Evolutionary conservation across 2,329 filamentous ascomycete genomes (phyloP).

Genomic region (Colletotrichum higginsianum): DNA sequence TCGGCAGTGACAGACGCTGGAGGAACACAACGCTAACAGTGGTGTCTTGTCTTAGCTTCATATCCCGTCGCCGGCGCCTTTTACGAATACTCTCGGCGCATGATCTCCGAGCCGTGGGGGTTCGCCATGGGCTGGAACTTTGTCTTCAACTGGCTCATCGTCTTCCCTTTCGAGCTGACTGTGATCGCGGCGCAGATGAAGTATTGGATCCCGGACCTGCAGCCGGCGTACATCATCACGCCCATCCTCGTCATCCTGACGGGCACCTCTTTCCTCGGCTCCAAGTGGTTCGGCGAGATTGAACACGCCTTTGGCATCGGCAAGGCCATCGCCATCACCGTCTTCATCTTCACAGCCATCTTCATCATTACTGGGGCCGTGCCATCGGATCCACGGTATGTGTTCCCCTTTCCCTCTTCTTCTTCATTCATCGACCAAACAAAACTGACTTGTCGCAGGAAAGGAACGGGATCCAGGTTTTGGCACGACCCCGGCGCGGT

Average conservation of each 20-base stretch:
- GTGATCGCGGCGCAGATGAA: constrained; percentile 51
- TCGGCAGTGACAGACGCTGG: neutral
- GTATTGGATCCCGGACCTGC: constrained; percentile 49
- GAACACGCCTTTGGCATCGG: constrained; percentile 68
- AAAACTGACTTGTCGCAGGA: constrained; percentile 19
- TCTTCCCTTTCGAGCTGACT: constrained; percentile 56
- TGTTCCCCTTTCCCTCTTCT: constrained; percentile 58
- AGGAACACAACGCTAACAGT: neutral
- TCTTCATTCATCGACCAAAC: constrained; percentile 43
- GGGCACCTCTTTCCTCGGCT: constrained; percentile 62
- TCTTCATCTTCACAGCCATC: constrained; percentile 71
- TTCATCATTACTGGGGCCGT: constrained; percentile 66
- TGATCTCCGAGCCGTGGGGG: constrained; percentile 55
- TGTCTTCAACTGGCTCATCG: constrained; percentile 53
- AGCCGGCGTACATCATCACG: constrained; percentile 52
- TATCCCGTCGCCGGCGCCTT: constrained; percentile 56
- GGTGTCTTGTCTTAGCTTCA: constrained; percentile 44
- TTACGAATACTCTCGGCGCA: constrained; percentile 56
- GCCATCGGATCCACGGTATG: constrained; percentile 55
- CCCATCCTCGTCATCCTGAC: constrained; percentile 57
- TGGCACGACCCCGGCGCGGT: constrained; percentile 65
- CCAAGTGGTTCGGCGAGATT: constrained; percentile 61
- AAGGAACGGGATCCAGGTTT: constrained; percentile 55
- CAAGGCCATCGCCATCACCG: constrained; percentile 66
- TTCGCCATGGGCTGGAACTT: constrained; percentile 60